Percentiles rank a stretch among this genome's conserved stretches.
These are phyloP conservation scores for Rhododendron williamsianum DNA, from an alignment of 148 eudicot species.

Conservation along the genomic window DNA sequence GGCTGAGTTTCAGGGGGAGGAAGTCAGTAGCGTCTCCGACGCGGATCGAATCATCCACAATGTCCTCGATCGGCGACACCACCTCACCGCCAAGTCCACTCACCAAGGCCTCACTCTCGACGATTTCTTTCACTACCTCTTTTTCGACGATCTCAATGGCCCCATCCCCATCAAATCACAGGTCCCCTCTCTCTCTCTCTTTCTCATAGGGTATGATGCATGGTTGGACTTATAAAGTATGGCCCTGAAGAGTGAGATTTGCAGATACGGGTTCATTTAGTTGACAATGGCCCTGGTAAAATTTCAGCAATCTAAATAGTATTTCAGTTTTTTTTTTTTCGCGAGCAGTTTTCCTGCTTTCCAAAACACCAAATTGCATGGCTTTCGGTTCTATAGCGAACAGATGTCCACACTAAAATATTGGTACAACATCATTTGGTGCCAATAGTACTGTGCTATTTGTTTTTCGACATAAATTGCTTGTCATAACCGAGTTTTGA, in stretches of 20 bases:
- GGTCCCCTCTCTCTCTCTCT: slow-evolving; percentile 30
- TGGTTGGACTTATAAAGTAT: not conserved
- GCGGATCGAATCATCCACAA: slow-evolving; percentile 35
- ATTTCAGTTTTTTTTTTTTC: too few relatives aligned
- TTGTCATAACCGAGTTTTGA: not conserved
- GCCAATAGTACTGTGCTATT: not conserved
- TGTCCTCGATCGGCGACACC: slow-evolving; percentile 32
- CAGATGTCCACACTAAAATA: not conserved
- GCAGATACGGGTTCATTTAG: too few relatives aligned
- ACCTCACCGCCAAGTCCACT: slow-evolving; percentile 20
- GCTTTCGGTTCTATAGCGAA: not conserved
- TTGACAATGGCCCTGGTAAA: not conserved
- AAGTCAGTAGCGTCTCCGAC: slow-evolving; percentile 20
- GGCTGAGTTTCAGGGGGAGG: slow-evolving; percentile 56
- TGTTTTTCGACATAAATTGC: not conserved
- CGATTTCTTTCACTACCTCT: slow-evolving; percentile 66
- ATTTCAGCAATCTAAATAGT: not conserved
- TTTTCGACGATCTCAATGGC: slow-evolving; percentile 58
- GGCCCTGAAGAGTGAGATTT: too few relatives aligned
- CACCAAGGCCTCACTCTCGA: slow-evolving; percentile 42
- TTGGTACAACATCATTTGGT: not conserved
- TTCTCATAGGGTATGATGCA: not conserved
- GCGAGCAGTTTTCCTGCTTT: not conserved
- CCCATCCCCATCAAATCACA: slow-evolving; percentile 52
- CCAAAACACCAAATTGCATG: not conserved